Evolutionary conservation across 495 filamentous ascomycete species (phyloP), one percentile per base, ranked within the genome.

Genomic region (Annulohypoxylon nitens): DNA sequence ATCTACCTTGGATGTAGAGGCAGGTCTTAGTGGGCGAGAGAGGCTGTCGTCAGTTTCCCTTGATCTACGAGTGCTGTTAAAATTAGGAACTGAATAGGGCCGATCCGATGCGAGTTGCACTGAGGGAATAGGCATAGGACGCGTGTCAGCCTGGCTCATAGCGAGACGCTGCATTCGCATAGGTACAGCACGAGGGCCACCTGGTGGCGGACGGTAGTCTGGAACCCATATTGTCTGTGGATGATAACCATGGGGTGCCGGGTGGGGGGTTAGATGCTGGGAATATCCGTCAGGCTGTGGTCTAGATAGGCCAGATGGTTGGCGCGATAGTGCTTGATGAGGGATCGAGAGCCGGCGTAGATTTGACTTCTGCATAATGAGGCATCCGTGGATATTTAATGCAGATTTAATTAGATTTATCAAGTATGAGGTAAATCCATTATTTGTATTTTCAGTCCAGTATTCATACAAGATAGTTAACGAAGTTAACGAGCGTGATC

Each of bases 1-100:
- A 48, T 61, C 41, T 10, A 67, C 16, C 12, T 47, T 43, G 16
- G 23, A 67, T 4, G 72, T 67, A 2, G 72, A 70, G 41, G 67
- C 67, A 61, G 72, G 51, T 45, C 72, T 62, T 30, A 25, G 63
- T 2, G 58, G 67, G 41, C 66, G 48, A 41, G 43, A 1, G 34
- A 62, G 30, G 12, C 37, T 45, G 20, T 30, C 26, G 16, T 55
- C 5, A 33, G 20, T 54, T 6, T 45, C 58, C 11, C 25, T 45
- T 7, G 6, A 36, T 12, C 18, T 39, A 18, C 23, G 48, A 7
- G 23, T 63, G 8, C 34, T 64, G 4, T 39, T 25, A 30, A 64
- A 64, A 51, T 10, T 18, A 60, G 72, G 72, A 11, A 60, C 72
- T 18, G 72, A 75, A 58, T 67, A 67, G 20, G 72, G 67, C 12